Percentiles rank a stretch among this genome's conserved stretches.
phyloP scores from a whole-genome alignment of 2,329 filamentous ascomycete species.

The Cryphonectria japonica region DNA sequence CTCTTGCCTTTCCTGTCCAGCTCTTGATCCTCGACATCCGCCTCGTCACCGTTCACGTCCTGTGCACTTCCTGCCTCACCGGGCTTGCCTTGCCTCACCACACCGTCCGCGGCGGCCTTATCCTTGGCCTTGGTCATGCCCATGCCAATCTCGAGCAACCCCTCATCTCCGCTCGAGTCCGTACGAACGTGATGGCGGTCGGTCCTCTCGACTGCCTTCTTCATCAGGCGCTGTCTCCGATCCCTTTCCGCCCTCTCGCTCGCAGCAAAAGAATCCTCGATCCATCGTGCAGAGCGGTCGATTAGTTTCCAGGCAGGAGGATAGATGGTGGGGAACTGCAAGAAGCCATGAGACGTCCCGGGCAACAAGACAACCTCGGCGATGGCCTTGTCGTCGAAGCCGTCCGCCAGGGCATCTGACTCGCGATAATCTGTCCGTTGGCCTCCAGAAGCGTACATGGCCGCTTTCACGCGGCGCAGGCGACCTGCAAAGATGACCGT shows the following conservation, averaged over 20 bases:
- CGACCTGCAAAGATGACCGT: conserved; percentile 94
- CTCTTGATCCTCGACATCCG: conserved; percentile 32
- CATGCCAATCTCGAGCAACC: conserved; percentile 87
- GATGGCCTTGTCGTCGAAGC: conserved; percentile 73
- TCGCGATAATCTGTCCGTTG: conserved; percentile 54
- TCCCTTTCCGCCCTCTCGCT: conserved; percentile 48
- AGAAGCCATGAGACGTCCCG: conserved; percentile 89
- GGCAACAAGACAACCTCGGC: conserved; percentile 85
- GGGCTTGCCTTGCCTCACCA: conserved; percentile 34
- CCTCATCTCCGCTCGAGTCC: conserved; percentile 77
- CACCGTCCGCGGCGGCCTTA: conserved; percentile 27
- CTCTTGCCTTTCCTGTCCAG: conserved; percentile 36
- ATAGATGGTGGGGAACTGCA: conserved; percentile 88
- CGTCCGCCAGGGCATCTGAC: conserved; percentile 48
- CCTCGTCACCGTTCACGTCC: conserved; percentile 34
- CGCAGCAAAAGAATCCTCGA: conserved; percentile 71
- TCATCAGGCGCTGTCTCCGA: conserved; percentile 32
- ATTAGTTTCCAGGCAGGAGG: conserved; percentile 91
- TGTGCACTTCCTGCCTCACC: conserved; percentile 31
- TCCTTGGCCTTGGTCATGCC: conserved; percentile 56
- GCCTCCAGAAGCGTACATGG: conserved; percentile 53
- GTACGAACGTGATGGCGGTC: conserved; percentile 53
- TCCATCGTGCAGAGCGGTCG: conserved; percentile 78
- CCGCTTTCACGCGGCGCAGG: conserved; percentile 76
- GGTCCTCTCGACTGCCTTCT: conserved; percentile 27